A percentile compares a stretch with the other conserved stretches of the same genome.
Evolutionary conservation across 1,139 yeast species (phyloP).

Genomic region (Sugiyamaella japonica): DNA sequence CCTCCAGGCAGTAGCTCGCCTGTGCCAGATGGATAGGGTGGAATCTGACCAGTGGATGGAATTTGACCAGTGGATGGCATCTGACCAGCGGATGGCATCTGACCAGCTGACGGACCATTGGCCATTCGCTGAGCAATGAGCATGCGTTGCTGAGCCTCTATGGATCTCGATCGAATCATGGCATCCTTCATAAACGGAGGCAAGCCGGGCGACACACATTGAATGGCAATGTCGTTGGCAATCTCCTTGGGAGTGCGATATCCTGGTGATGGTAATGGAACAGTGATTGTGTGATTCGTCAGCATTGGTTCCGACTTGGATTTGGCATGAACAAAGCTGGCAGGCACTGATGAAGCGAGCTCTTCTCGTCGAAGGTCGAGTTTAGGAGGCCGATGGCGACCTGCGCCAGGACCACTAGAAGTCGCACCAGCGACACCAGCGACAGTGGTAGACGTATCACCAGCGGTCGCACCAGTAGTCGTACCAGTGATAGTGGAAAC

Average conservation of each 20-base stretch:
- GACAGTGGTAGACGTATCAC: not conserved
- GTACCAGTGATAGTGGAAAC: not conserved
- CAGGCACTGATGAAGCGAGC: not conserved
- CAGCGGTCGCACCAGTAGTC: not conserved
- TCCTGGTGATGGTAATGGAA: constrained; percentile 18
- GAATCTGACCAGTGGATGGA: not conserved
- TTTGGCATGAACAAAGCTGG: constrained; percentile 1
- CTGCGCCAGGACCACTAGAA: not conserved
- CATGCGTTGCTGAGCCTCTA: constrained; percentile 42
- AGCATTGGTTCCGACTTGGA: constrained; percentile 8
- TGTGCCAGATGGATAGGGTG: not conserved
- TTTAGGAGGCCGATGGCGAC: constrained; percentile 14
- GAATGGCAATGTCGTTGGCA: constrained; percentile 39
- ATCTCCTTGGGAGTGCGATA: constrained; percentile 38
- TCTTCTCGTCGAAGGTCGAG: constrained; percentile 7
- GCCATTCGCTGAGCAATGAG: constrained; percentile 35
- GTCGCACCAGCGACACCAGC: not conserved
- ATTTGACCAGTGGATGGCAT: constrained; percentile 4
- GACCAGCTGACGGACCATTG: not conserved
- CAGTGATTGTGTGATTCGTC: constrained; percentile 1
- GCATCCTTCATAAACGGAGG: constrained; percentile 41
- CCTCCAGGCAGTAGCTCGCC: not conserved
- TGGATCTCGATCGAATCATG: constrained; percentile 37
- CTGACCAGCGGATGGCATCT: not conserved
- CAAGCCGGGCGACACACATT: constrained; percentile 46